Percentiles rank a stretch among this genome's conserved stretches.
Conservation (phyloP, 768 basidiomycete species). For the Filobasidium floriforme region DNA sequence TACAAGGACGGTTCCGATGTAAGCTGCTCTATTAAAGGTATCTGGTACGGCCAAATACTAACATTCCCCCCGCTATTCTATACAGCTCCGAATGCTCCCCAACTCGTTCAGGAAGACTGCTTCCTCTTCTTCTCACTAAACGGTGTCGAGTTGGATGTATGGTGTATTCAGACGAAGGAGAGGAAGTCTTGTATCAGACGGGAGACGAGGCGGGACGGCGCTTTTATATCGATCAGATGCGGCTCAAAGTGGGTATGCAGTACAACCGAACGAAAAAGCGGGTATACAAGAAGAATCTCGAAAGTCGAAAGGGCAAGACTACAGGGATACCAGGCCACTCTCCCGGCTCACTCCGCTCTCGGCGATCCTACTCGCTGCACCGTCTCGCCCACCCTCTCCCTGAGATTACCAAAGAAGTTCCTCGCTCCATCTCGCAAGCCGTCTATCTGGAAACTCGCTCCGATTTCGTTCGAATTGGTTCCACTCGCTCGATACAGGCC, state of each 20-base stretch:
- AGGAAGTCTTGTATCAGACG: neutral
- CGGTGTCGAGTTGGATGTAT: neutral
- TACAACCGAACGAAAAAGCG: too few species aligned
- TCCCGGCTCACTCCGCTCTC: neutral
- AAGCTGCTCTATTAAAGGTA: slow-evolving; percentile 17
- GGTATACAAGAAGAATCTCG: neutral
- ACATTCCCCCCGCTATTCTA: neutral
- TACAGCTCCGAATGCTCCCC: slow-evolving; percentile 31
- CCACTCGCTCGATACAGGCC: slow-evolving; percentile 78
- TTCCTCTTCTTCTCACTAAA: slow-evolving; percentile 1
- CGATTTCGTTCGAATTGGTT: slow-evolving; percentile 25
- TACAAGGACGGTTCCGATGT: slow-evolving; percentile 35
- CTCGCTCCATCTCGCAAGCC: slow-evolving; percentile 82
- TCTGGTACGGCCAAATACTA: neutral
- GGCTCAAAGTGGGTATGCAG: too few species aligned
- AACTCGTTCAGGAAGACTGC: slow-evolving; percentile 18
- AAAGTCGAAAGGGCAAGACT: neutral
- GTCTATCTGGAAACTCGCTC: slow-evolving; percentile 49
- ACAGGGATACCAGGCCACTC: neutral
- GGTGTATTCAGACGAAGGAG: too few species aligned
- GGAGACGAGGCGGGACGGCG: neutral
- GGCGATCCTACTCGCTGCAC: slow-evolving; percentile 41
- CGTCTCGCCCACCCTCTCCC: slow-evolving; percentile 59
- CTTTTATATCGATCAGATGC: too few species aligned
- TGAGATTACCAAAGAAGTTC: slow-evolving; percentile 79